phyloP scores from a whole-genome alignment of 2,329 filamentous ascomycete species.

The Emergomyces pasteurianus region DNA sequence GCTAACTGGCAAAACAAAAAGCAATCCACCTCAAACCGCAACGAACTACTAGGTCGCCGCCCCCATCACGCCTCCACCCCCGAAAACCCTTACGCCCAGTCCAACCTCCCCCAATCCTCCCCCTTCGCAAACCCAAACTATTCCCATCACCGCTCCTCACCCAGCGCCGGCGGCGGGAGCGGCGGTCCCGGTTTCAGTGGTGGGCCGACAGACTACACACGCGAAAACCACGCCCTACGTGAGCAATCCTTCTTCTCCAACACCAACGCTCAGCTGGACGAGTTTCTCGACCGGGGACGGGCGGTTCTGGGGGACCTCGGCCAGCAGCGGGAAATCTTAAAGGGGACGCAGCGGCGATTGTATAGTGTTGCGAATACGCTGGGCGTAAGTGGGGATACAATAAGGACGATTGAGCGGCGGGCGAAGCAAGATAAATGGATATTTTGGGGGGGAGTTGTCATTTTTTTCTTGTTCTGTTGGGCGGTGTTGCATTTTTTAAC shows the following conservation, averaged over 20 bases:
- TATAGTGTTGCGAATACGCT: slow-evolving; percentile 92
- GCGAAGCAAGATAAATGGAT: slow-evolving; percentile 98
- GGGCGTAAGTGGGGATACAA: slow-evolving; percentile 88
- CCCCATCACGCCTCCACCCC: slow-evolving; percentile 69
- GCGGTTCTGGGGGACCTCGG: slow-evolving; percentile 81
- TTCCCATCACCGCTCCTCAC: slow-evolving; percentile 14
- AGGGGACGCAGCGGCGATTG: slow-evolving; percentile 79
- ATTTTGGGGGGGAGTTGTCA: slow-evolving; percentile 71
- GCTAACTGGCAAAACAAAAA: slow-evolving; percentile 14
- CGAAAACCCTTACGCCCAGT: slow-evolving; percentile 82
- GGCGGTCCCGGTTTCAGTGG: slow-evolving; percentile 26
- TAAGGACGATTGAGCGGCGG: slow-evolving; percentile 86
- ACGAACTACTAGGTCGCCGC: slow-evolving; percentile 73
- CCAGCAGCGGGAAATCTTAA: slow-evolving; percentile 85
- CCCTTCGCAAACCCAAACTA: slow-evolving; percentile 26
- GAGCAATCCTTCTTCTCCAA: slow-evolving; percentile 79
- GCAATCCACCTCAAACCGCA: slow-evolving; percentile 55
- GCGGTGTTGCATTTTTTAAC: slow-evolving; percentile 74
- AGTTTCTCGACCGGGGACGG: slow-evolving; percentile 83
- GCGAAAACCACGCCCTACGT: slow-evolving; percentile 72
- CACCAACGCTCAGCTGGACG: slow-evolving; percentile 77
- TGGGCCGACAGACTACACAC: slow-evolving; percentile 44
- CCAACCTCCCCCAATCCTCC: slow-evolving; percentile 31
- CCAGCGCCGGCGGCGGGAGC: slow-evolving; percentile 19
- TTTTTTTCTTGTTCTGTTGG: slow-evolving; percentile 90